These are phyloP conservation scores for Mycena maculata DNA, from an alignment of 768 basidiomycete species.

Conservation along the genomic window DNA sequence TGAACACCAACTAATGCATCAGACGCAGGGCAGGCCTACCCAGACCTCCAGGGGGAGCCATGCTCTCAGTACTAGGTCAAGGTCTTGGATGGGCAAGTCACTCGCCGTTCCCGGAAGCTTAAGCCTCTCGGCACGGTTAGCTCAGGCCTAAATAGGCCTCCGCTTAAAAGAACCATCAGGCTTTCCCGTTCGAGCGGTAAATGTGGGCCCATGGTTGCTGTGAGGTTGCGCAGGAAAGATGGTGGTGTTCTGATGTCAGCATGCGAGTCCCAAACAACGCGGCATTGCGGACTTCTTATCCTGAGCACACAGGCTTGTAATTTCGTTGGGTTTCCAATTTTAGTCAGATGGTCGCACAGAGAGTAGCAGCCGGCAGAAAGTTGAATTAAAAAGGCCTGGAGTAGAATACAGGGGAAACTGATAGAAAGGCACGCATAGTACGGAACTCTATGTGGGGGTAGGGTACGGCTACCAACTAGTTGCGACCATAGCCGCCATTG, in stretches of 20 bases:
- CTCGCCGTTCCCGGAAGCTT: neutral
- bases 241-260: slow-evolving; percentile 13
- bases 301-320: too few species aligned
- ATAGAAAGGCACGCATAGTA: neutral
- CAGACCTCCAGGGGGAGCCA: slow-evolving; percentile 1
- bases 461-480: neutral
- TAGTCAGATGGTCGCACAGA: too few species aligned
- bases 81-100: neutral
- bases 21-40: neutral
- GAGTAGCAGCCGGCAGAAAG: too few species aligned
- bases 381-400: too few species aligned
- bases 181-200: too few species aligned
- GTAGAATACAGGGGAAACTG: neutral
- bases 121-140: slow-evolving; percentile 19
- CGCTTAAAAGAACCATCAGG: too few species aligned
- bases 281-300: slow-evolving; percentile 12
- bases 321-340: too few species aligned
- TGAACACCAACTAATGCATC: neutral
- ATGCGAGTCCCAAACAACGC: neutral
- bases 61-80: neutral
- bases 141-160: too few species aligned
- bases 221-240: too few species aligned
- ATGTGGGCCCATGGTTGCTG: slow-evolving; percentile 3
- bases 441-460: neutral
- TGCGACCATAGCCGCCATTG: neutral